Evolutionary conservation across 257 asterid genomes (phyloP), one percentile per base, ranked within the genome.

Genomic region (Paraleonurus japonicus): DNA sequence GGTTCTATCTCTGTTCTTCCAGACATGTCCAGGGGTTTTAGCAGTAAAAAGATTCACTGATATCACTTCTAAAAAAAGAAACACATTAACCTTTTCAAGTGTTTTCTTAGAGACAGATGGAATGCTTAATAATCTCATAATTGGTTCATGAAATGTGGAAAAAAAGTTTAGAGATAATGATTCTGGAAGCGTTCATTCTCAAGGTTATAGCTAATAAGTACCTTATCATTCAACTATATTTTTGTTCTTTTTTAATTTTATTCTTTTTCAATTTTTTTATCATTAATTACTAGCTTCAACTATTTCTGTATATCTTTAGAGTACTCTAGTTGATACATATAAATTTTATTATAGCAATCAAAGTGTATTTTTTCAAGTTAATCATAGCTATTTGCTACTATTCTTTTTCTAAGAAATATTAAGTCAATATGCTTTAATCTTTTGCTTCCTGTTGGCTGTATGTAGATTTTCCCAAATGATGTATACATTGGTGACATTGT

Each of bases 401-500:
- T 23, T 17, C 7, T 45, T 2, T 69, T 62, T 62, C 7, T 39
- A 16, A 6, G 24, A 59, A 28, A 60, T n/a, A 7, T 15, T n/a
- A 15, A 3, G 45, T 60, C 15, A 35, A 8, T 41, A 27, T 61
- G 24, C 73, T 41, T 28, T 64, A 33, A 76, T 45, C 9, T 19
- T n/a, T 33, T 69, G 74, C 78, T 61, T 30, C 70, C 58, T 70
- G 45, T 48, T 61, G 72, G 67, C 61, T 47, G 6, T 55, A 58
- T 79, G 81, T 89, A 93, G 96, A 90, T 93, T 70, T 87, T 87
- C 79, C 98, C 97, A 7, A 82, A 88, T 83, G 96, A 93, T 71
- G 90, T 87, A 65, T 82, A 83, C 78, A 82, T 89, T 43, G 86
- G 85, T 45, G 98, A 93, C 64, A 76, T 86, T 65, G 47, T 84